Evolutionary conservation across 768 basidiomycete species (phyloP).

Genomic region (Mrakia frigida): DNA sequence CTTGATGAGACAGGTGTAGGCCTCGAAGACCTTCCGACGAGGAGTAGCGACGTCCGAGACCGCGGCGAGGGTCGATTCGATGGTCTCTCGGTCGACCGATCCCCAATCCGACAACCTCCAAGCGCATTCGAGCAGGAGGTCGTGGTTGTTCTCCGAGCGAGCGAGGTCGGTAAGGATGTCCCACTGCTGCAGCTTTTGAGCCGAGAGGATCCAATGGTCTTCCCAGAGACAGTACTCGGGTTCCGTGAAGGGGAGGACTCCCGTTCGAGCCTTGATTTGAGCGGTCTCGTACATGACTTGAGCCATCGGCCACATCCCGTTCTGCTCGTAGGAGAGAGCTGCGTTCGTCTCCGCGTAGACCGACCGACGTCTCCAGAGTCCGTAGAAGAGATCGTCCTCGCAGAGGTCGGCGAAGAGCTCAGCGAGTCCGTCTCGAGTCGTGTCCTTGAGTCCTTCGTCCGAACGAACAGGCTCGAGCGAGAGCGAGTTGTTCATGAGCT

Average conservation of each 20-base stretch:
- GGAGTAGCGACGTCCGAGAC: constrained; percentile 86
- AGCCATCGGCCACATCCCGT: constrained; percentile 94
- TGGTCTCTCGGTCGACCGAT: constrained; percentile 57
- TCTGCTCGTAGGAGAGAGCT: constrained; percentile 84
- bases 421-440: constrained; percentile 80
- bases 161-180: constrained; percentile 89
- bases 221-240: constrained; percentile 97
- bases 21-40: constrained; percentile 94
- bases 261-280: constrained; percentile 74
- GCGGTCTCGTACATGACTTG: constrained; percentile 73
- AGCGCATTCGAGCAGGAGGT: constrained; percentile 86
- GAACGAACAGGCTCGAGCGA: constrained; percentile 66
- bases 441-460: constrained; percentile 74
- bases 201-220: constrained; percentile 94
- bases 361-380: constrained; percentile 84
- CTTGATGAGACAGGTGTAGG: constrained; percentile 83
- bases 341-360: constrained; percentile 71
- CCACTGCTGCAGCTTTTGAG: constrained; percentile 95
- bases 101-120: constrained; percentile 90
- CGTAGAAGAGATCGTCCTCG: constrained; percentile 97
- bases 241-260: constrained; percentile 83
- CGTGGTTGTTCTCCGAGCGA: constrained; percentile 79
- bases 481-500: constrained; percentile 69
- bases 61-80: constrained; percentile 72
- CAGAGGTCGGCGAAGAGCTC: constrained; percentile 92